Evolutionary conservation across 2,329 filamentous ascomycete genomes (phyloP), one percentile per base, ranked within the genome.

Genomic region (Colletotrichum lindemuthianum): DNA sequence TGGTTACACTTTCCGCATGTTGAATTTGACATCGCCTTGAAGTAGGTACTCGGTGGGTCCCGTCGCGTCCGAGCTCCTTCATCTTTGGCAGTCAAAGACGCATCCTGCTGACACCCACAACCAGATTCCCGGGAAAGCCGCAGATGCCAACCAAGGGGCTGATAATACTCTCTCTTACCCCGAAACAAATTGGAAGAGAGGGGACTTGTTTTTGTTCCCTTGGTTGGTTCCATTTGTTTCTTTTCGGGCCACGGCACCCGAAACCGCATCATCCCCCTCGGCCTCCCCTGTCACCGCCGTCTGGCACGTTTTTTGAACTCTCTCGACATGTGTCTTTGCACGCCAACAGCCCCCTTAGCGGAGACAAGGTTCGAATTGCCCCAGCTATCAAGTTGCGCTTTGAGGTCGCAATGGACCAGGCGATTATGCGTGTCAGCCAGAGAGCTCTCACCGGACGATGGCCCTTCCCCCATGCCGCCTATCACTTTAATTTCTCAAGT

Each of bases 61-160:
- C 24, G 55, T 49, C 24, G 24, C 24, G 55, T 49, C 44, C 16
- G n/a, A 50, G 24, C 24, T 24, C n/a, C 41, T 37, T 39, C 6
- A 8, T 15, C 11, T 33, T 34, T 50, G 13, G 33, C 15, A 37
- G 16, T 39, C 16, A 16, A 12, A 43, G 13, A 24, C 9, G n/a
- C 49, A 33, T 44, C 39, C 24, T 24, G 51, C 49, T n/a, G 24
- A 24, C 24, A 24, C 5, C 24, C 24, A n/a, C 43, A 60, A 61
- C 58, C 51, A 44, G 45, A 65, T 61, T 61, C 45, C 47, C 50
- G 61, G 61, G 61, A 65, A 52, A 50, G 36, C 12, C 34, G 40
- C 36, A 16, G 44, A 47, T n/a, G 37, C 32, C n/a, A 41, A 44
- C 32, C 47, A 37, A 39, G 60, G 48, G 48, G 15, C 57, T n/a